These are phyloP conservation scores for Zhuliangozyma parablackwelliae DNA, from an alignment of 1,139 yeast species.

Conservation along the genomic window DNA sequence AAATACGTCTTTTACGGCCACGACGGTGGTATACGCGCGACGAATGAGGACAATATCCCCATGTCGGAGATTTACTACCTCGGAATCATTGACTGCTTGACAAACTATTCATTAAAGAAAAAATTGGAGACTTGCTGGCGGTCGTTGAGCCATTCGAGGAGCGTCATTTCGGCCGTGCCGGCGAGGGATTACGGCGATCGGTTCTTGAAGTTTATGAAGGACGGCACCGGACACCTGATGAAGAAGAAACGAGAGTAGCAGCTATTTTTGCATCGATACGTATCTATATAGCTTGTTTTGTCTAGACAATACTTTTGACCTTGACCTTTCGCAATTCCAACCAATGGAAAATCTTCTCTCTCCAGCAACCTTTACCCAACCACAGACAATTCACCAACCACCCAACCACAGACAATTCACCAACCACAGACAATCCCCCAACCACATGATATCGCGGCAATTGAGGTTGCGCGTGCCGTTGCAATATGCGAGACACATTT, in stretches of 20 bases:
- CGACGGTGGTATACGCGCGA: slow-evolving; percentile 83
- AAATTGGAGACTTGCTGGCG: slow-evolving; percentile 85
- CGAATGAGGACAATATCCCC: slow-evolving; percentile 62
- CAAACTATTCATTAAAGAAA: slow-evolving; percentile 75
- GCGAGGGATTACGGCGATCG: slow-evolving; percentile 87
- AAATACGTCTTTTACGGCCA: slow-evolving; percentile 66
- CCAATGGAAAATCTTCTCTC: no score
- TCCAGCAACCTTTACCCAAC: no score
- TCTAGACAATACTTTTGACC: no score
- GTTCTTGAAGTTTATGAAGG: slow-evolving; percentile 65
- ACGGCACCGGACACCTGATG: slow-evolving; percentile 22
- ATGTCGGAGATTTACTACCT: slow-evolving; percentile 73
- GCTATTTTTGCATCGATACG: no score
- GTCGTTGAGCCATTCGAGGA: slow-evolving; percentile 62
- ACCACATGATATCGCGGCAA: no score
- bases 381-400: no score
- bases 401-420: no score
- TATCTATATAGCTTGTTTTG: no score
- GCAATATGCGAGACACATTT: no score
- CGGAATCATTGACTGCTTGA: slow-evolving; percentile 92
- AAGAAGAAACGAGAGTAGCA: slow-evolving; percentile 1
- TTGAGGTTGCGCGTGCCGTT: no score
- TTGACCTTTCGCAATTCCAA: no score
- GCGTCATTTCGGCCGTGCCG: slow-evolving; percentile 83
- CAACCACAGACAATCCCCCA: no score